phyloP scores from a whole-genome alignment of 2,329 filamentous ascomycete species.

The Cytospora paraplurivora region DNA sequence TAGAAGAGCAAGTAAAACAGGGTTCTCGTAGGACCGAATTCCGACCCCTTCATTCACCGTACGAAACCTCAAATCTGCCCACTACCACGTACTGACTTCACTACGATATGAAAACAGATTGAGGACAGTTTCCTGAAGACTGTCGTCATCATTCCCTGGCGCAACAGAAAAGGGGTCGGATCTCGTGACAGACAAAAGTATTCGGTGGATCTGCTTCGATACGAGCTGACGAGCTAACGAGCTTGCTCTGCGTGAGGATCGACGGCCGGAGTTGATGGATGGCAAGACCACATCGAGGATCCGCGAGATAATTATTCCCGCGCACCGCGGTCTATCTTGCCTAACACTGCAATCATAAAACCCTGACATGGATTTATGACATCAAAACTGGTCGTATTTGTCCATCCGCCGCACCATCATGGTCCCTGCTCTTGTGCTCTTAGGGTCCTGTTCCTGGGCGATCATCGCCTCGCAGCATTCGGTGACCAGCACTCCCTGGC shows the following conservation, averaged over 20 bases:
- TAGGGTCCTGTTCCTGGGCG: neutral
- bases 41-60: too few relatives aligned
- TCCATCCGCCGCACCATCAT: neutral
- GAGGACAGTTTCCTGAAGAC: too few relatives aligned
- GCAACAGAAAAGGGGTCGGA: slow-evolving; percentile 17
- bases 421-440: neutral
- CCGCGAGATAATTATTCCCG: neutral
- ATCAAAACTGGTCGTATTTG: neutral
- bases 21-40: neutral
- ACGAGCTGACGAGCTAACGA: neutral
- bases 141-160: neutral
- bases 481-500: neutral
- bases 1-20: neutral
- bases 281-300: neutral
- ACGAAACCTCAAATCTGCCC: too few relatives aligned
- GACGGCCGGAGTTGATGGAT: neutral
- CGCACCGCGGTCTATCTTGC: too few relatives aligned
- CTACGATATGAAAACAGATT: too few relatives aligned
- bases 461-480: neutral
- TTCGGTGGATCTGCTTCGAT: slow-evolving; percentile 3
- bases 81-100: too few relatives aligned
- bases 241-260: neutral
- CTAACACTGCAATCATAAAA: neutral
- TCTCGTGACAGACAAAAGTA: neutral
- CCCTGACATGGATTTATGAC: neutral